A percentile compares a stretch with the other conserved stretches of the same genome.
These are phyloP conservation scores for Cordyceps farinosa DNA, from an alignment of 2,329 filamentous ascomycete genomes.

Conservation along the genomic window DNA sequence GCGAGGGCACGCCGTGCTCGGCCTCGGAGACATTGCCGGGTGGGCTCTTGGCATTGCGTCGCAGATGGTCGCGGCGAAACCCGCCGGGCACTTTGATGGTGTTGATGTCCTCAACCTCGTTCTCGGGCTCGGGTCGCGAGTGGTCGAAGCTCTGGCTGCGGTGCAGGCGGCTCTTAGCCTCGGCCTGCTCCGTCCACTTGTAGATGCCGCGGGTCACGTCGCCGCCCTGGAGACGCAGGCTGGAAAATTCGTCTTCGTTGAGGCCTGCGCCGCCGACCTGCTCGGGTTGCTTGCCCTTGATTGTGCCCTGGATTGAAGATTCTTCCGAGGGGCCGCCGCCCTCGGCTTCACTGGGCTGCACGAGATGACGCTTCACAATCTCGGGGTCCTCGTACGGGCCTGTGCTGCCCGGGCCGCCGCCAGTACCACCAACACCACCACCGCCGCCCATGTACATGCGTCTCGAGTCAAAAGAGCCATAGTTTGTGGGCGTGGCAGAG, in stretches of 20 bases:
- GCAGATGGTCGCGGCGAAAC: constrained; percentile 85
- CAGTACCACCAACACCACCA: constrained; percentile 42
- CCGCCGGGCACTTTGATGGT: constrained; percentile 91
- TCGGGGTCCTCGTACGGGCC: constrained; percentile 82
- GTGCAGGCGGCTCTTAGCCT: constrained; percentile 63
- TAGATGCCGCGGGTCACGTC: constrained; percentile 95
- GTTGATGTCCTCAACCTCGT: constrained; percentile 78
- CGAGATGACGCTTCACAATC: constrained; percentile 83
- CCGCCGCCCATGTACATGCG: constrained; percentile 33
- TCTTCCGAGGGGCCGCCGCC: constrained; percentile 45
- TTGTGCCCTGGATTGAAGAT: constrained; percentile 39
- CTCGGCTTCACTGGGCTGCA: constrained; percentile 58
- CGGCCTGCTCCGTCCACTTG: constrained; percentile 88
- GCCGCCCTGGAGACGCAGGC: constrained; percentile 85
- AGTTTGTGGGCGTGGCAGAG: constrained; percentile 63
- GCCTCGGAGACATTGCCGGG: constrained; percentile 31
- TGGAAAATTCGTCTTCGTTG: constrained; percentile 84
- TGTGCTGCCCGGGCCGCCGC: constrained; percentile 30
- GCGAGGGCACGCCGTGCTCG: constrained; percentile 35
- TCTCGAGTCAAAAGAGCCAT: constrained; percentile 79
- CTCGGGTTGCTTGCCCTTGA: constrained; percentile 53
- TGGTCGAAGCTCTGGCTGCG: constrained; percentile 87
- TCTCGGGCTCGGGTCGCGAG: constrained; percentile 72
- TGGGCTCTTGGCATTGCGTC: constrained; percentile 67
- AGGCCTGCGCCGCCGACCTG: constrained; percentile 33